Evolutionary conservation across 768 basidiomycete species (phyloP).

Genomic region (Tulasnella sp.): DNA sequence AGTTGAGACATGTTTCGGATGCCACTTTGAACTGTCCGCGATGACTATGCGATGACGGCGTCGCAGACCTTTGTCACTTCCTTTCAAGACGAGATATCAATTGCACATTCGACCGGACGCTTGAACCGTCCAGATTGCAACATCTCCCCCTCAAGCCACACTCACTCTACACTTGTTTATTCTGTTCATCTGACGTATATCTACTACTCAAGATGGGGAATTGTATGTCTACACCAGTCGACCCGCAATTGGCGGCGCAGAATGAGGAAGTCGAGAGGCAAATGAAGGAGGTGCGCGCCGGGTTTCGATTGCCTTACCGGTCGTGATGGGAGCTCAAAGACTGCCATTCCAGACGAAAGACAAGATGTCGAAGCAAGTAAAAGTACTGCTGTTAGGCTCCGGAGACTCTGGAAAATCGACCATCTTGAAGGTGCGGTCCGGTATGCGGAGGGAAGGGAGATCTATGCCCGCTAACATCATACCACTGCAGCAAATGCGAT

Average conservation of each 20-base stretch:
- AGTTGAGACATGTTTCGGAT: background rate
- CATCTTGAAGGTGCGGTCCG: conserved; percentile 66
- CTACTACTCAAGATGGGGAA: conserved; percentile 10
- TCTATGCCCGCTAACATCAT: background rate
- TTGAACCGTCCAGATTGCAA: background rate
- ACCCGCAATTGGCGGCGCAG: background rate
- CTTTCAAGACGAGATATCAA: background rate
- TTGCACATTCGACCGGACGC: background rate
- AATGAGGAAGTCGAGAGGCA: conserved; percentile 7
- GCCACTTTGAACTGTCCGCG: background rate
- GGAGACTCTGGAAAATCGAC: conserved; percentile 94
- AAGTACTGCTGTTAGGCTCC: conserved; percentile 86
- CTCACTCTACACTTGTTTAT: background rate
- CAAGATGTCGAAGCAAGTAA: conserved; percentile 12
- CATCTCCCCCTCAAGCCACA: background rate
- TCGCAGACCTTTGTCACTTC: background rate
- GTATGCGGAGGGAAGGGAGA: background rate
- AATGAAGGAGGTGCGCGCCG: conserved; percentile 7
- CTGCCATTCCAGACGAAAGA: conserved; percentile 7
- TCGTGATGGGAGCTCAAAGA: background rate
- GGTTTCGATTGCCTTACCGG: background rate
- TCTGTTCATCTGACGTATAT: background rate
- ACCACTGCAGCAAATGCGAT: conserved; percentile 85
- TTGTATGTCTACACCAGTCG: conserved; percentile 1
- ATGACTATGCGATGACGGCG: background rate